Evolutionary conservation across 2,329 filamentous ascomycete genomes (phyloP).

Genomic region (Berkeleyomyces basicola): DNA sequence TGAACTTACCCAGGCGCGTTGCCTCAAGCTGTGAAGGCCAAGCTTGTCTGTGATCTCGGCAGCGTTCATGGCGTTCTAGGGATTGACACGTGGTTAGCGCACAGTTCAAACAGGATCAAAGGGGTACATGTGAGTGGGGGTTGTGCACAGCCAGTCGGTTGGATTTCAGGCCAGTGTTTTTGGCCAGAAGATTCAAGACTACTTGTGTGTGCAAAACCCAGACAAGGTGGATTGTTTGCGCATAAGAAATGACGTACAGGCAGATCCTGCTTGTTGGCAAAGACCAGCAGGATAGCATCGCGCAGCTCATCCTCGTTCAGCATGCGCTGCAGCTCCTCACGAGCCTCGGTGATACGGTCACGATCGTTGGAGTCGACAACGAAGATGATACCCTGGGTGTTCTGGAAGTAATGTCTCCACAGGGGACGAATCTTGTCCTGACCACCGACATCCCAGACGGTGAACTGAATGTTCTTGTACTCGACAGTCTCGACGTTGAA

Average conservation of each 20-base stretch:
- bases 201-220: neutral
- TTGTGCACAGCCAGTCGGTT: neutral
- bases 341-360: constrained; percentile 91
- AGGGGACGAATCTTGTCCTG: constrained; percentile 99
- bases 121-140: neutral
- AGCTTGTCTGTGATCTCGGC: constrained; percentile 99
- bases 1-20: constrained; percentile 87
- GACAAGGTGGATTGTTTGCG: neutral
- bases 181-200: no score
- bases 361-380: constrained; percentile 98
- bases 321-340: constrained; percentile 93
- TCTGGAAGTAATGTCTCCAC: constrained; percentile 99
- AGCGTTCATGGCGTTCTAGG: constrained; percentile 96
- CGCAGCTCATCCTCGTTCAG: constrained; percentile 98
- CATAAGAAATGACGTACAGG: constrained; percentile 45
- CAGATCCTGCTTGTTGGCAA: constrained; percentile 99
- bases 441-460: constrained; percentile 99
- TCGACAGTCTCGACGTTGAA: constrained; percentile 99
- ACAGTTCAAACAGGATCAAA: neutral
- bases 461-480: constrained; percentile 99
- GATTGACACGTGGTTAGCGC: neutral
- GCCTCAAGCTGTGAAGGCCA: constrained; percentile 95
- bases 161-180: no score
- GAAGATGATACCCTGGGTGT: constrained; percentile 99
- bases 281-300: constrained; percentile 90